Base-by-base conservation (phyloP, 78 protist genomes). In the Mantamonas sphyraenae region DNA sequence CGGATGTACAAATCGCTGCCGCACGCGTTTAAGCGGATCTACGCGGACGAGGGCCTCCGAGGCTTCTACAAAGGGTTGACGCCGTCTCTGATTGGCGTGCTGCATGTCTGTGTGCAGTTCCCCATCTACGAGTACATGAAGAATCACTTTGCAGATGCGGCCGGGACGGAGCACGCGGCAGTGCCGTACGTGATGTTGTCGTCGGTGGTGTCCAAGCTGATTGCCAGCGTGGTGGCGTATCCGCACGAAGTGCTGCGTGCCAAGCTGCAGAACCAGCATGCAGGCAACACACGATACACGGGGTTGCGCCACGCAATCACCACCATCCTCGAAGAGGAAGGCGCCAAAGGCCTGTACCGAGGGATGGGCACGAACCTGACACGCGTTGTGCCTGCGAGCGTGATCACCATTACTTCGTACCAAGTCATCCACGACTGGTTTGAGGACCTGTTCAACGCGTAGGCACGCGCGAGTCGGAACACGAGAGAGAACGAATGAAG, bases 241-340 rank as follows among this genome's bases (percentile, higher is more conserved):
- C 93, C 93, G 10, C 93, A 88, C 42, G 93, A 88, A 68, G 93
- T 87, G 40, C 60, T 81, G 33, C 79, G 76, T 57, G 66, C 85
- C 24, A 77, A 83, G 31, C 30, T 64, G 39, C 88, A 88, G 53
- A 81, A 80, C 59, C 83, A 71, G 30, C 62, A 74, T 56, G 63
- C 68, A 14, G 34, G 70, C 12, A 72, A 79, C 20, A 75, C 74
- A 5, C 37, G 62, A 22, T 59, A 63, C 43, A 47, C 61, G 16
- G 26, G 63, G 43, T 1, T 78, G 8, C 0, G 74, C 0, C 59
- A 67, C 28, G 57, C 55, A 28, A 62, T 71, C 33, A 55, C 39
- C 38, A 65, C 56, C 24, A 70, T 81, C 1, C 5, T 73, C 37
- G 34, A 28, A 3, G 84, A 83, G 57, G 89, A 83, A 43, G 93